Conservation (phyloP, 371 early-diverging fungal genomes). For the Apophysomyces elegans region DNA sequence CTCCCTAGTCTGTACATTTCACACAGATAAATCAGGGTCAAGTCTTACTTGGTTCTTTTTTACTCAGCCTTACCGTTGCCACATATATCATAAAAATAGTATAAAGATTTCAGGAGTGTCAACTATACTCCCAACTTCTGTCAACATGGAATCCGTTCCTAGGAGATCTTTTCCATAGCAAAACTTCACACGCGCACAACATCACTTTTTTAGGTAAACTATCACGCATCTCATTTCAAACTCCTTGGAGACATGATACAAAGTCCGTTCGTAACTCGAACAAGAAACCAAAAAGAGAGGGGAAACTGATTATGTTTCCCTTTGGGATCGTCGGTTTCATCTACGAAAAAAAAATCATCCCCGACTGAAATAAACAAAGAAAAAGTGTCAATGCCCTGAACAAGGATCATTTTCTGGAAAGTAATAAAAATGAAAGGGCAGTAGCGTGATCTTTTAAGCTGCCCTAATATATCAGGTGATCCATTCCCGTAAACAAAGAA, state of each 20-base stretch:
- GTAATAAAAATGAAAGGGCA: neutral
- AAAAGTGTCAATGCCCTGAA: slow-evolving; percentile 8
- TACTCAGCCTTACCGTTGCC: neutral
- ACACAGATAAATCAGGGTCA: neutral
- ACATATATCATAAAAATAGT: slow-evolving; percentile 1
- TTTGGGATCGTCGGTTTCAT: slow-evolving; percentile 4
- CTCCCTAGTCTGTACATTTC: neutral
- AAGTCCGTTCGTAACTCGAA: neutral
- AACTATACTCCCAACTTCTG: slow-evolving; percentile 2
- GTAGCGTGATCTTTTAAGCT: slow-evolving; percentile 3
- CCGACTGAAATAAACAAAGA: slow-evolving; percentile 1
- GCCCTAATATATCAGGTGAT: slow-evolving; percentile 9
- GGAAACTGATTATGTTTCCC: neutral
- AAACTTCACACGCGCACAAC: slow-evolving; percentile 12
- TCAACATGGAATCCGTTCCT: slow-evolving; percentile 1
- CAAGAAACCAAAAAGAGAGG: neutral
- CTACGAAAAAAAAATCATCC: slow-evolving; percentile 1
- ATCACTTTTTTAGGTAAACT: slow-evolving; percentile 7
- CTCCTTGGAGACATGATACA: slow-evolving; percentile 1
- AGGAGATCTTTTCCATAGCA: neutral
- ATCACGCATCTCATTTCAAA: slow-evolving; percentile 5
- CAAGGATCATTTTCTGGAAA: neutral
- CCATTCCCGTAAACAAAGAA: neutral
- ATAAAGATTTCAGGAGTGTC: slow-evolving; percentile 8
- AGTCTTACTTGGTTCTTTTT: neutral